These are phyloP conservation scores for Pyrenophora teres DNA, from an alignment of 2,329 filamentous ascomycete genomes.

Conservation along the genomic window DNA sequence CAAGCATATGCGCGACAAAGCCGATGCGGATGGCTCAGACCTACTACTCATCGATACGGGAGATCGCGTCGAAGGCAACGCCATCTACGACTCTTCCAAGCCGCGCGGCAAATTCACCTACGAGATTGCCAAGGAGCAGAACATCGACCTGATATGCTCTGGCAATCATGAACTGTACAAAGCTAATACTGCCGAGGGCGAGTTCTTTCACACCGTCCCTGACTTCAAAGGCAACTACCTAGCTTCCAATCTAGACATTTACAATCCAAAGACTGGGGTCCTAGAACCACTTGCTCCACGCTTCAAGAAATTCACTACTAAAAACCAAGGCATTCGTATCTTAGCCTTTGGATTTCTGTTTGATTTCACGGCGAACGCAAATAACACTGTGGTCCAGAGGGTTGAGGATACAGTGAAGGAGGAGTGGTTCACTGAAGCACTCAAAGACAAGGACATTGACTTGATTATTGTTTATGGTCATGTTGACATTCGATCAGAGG, in stretches of 20 bases:
- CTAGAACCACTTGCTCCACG: constrained; percentile 77
- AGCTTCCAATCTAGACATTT: constrained; percentile 90
- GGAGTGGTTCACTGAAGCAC: constrained; percentile 85
- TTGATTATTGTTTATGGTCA: constrained; percentile 87
- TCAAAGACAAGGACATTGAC: constrained; percentile 78
- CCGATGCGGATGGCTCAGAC: constrained; percentile 78
- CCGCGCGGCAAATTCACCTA: constrained; percentile 90
- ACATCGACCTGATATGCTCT: constrained; percentile 81
- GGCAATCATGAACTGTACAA: constrained; percentile 98
- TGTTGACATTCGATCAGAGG: constrained; percentile 77
- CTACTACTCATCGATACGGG: constrained; percentile 94
- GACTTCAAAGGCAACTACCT: constrained; percentile 82
- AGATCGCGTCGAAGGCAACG: constrained; percentile 85
- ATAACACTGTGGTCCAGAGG: constrained; percentile 83
- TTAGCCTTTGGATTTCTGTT: constrained; percentile 94
- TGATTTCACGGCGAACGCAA: constrained; percentile 86
- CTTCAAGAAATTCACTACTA: constrained; percentile 88
- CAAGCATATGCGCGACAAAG: constrained; percentile 76
- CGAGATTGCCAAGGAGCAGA: constrained; percentile 81
- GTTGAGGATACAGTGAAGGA: constrained; percentile 82
- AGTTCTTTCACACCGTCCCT: constrained; percentile 79
- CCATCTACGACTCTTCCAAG: constrained; percentile 85
- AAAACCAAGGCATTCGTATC: constrained; percentile 82
- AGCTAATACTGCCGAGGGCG: constrained; percentile 73
- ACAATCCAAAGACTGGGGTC: constrained; percentile 71